Conservation (phyloP, 352 stramenopile species). For the Ochromonadaceae sp. region DNA sequence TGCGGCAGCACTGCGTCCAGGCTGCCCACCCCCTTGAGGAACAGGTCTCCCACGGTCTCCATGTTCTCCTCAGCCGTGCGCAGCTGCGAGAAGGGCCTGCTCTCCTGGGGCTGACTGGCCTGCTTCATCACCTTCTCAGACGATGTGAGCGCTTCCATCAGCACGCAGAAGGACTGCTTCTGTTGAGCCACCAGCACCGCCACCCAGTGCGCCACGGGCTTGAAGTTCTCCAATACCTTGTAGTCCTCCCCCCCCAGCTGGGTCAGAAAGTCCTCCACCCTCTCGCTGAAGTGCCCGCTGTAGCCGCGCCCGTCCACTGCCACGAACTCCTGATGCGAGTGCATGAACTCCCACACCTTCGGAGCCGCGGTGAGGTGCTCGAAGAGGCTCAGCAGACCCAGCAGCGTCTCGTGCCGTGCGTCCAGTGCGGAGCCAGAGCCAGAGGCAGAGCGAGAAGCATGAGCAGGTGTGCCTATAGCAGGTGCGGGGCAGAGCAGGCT, state of each 20-base stretch:
- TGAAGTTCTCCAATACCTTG: constrained; percentile 11
- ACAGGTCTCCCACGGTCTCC: background rate
- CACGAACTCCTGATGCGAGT: background rate
- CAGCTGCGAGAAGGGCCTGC: background rate
- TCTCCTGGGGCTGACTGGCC: too few relatives aligned
- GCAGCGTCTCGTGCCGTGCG: too few relatives aligned
- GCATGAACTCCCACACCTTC: constrained; percentile 14
- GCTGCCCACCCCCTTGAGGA: background rate
- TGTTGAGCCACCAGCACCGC: background rate
- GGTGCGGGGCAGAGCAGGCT: too few relatives aligned
- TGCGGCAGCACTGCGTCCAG: constrained; percentile 1
- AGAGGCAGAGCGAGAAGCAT: too few relatives aligned
- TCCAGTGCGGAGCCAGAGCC: too few relatives aligned
- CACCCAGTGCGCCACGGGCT: background rate
- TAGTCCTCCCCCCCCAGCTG: background rate
- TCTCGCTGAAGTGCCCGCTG: background rate
- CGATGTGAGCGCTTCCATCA: background rate
- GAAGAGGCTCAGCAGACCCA: background rate
- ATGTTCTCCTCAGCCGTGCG: background rate
- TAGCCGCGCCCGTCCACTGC: background rate
- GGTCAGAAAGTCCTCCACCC: constrained; percentile 8
- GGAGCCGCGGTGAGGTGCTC: background rate
- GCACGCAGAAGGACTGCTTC: background rate
- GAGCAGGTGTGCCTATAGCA: too few relatives aligned
- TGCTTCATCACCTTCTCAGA: background rate